Base-by-base conservation (phyloP, 2,329 filamentous ascomycete species). In the Pseudogymnoascus sp. region DNA sequence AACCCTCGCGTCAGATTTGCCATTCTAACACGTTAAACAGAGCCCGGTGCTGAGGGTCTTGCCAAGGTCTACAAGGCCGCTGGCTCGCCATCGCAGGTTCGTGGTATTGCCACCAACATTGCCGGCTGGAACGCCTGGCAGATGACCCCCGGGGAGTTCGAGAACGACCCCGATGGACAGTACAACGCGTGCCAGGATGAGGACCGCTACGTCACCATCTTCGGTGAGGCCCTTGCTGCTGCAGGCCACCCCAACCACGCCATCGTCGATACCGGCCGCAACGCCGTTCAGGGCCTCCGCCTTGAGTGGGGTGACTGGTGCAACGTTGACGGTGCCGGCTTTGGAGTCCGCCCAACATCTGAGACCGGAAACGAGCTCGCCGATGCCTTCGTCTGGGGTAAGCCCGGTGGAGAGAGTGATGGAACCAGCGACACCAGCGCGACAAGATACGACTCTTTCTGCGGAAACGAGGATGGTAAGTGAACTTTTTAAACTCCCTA, bases 61-160 rank as follows among this genome's bases (percentile, higher is more conserved):
- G 76, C 77, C 3, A 63, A 74, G 36, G 71, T 83, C 41, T 83
- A 79, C 74, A 79, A 75, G 64, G 73, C 78, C 25, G 77, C 81
- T 12, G 77, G 81, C 39, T 76, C 74, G 33, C 81, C 81, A 14
- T 71, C 73, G 16, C 69, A 78, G 33, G 74, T 84, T 59, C 80
- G 82, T 60, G 81, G 81, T 60, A 74, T 84, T 57, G 80, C 76
- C 28, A 84, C 81, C 68, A 84, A 84, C 70, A 79, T 84, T n/a
- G 75, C 81, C 65, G 82, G 82, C 75, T 84, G 81, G 74, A 84
- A 84, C 67, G 70, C 68, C 25, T 73, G 63, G 63, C 63, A 63
- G 28, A 35, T 64, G 54, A 60, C 28, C 43, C 68, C 68, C 50
- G 67, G 68, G 28, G 65, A 68, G 43, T 72, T 72, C 63, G 59